Percentiles rank a stretch among this genome's conserved stretches.
These are phyloP conservation scores for Cercis canadensis DNA, from an alignment of 306 rosid genomes.

Conservation along the genomic window DNA sequence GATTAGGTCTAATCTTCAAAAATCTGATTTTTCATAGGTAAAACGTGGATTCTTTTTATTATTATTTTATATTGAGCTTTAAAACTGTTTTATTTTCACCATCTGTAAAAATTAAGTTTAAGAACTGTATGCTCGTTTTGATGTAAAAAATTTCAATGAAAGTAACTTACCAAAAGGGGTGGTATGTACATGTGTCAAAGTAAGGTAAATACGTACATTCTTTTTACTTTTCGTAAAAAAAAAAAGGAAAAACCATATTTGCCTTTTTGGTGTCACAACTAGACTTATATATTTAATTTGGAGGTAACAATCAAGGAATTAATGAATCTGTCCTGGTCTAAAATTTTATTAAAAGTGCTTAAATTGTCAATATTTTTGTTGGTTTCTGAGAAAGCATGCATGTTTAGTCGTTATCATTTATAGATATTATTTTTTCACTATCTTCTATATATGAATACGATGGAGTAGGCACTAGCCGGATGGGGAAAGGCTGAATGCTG, in stretches of 20 bases:
- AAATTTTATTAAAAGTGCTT: too few species aligned
- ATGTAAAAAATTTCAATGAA: constrained; percentile 18
- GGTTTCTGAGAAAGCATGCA: constrained; percentile 38
- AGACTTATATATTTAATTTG: constrained; percentile 31
- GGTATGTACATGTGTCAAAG: constrained; percentile 43
- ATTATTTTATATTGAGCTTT: constrained; percentile 3
- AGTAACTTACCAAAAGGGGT: constrained; percentile 17
- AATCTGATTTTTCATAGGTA: background rate
- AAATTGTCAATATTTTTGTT: constrained; percentile 7
- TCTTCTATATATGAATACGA: constrained; percentile 39
- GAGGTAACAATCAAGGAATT: constrained; percentile 25
- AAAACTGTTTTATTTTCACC: constrained; percentile 24
- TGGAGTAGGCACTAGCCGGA: constrained; percentile 45
- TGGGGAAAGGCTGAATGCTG: constrained; percentile 38
- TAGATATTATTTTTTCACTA: constrained; percentile 35
- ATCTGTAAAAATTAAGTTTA: background rate
- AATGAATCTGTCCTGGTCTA: constrained; percentile 43
- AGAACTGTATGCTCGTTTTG: constrained; percentile 34
- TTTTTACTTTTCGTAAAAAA: background rate
- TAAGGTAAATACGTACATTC: constrained; percentile 30
- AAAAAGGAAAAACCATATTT: background rate
- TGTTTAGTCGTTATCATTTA: constrained; percentile 30
- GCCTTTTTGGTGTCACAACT: constrained; percentile 42
- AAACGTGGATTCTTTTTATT: background rate
- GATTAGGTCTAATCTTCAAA: background rate